Conservation (phyloP, 2,329 filamentous ascomycete species). For the Aspergillus versicolor region DNA sequence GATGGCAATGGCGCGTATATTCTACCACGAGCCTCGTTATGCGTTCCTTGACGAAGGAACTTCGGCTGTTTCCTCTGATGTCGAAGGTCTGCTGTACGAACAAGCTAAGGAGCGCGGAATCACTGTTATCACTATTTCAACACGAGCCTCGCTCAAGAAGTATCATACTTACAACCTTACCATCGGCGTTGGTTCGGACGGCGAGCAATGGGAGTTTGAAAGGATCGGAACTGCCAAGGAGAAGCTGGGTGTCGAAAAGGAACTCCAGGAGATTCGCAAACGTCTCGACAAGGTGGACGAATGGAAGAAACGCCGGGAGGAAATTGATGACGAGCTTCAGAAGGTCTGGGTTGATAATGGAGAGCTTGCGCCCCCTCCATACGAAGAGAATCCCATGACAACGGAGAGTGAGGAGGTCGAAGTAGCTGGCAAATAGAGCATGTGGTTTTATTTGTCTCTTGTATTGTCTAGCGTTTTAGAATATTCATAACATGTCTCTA, state of each 20-base stretch:
- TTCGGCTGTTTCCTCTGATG: slow-evolving; percentile 83
- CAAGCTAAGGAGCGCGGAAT: slow-evolving; percentile 90
- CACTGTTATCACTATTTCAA: slow-evolving; percentile 94
- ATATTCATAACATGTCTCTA: background rate
- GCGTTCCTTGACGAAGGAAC: slow-evolving; percentile 96
- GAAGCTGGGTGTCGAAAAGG: slow-evolving; percentile 89
- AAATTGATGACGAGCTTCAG: slow-evolving; percentile 79
- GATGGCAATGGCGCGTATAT: slow-evolving; percentile 81
- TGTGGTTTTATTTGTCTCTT: background rate
- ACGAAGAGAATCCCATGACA: slow-evolving; percentile 17
- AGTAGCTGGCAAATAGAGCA: slow-evolving; percentile 1
- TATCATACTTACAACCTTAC: slow-evolving; percentile 92
- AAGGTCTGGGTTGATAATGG: slow-evolving; percentile 58
- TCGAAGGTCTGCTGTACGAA: slow-evolving; percentile 92
- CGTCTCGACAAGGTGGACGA: slow-evolving; percentile 76
- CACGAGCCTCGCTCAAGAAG: slow-evolving; percentile 87
- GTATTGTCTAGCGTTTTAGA: background rate
- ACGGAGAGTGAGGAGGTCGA: slow-evolving; percentile 21
- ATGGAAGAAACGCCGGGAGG: slow-evolving; percentile 74
- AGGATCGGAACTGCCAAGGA: slow-evolving; percentile 91
- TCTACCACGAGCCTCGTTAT: slow-evolving; percentile 94
- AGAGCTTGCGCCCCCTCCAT: slow-evolving; percentile 39
- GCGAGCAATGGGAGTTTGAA: slow-evolving; percentile 89
- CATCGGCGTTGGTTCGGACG: slow-evolving; percentile 75
- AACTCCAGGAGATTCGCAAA: slow-evolving; percentile 80